phyloP scores from a whole-genome alignment of 345 rosid species.

The Balakata baccata region DNA sequence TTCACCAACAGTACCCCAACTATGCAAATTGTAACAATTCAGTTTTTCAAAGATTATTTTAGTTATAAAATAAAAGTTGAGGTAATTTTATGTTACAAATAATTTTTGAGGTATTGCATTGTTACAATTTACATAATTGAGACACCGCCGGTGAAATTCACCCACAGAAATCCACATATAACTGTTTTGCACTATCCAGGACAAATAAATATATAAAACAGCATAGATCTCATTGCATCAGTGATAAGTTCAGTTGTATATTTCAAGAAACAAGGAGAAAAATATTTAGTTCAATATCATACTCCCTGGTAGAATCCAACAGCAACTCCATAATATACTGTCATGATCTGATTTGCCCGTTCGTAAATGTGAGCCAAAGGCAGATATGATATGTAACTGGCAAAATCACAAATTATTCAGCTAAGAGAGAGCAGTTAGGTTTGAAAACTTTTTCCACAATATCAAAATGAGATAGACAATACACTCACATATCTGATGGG shows the following conservation, averaged over 20 bases:
- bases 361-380: constrained; percentile 97
- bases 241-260: not conserved
- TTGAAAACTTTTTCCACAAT: constrained; percentile 9
- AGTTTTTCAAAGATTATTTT: too few species aligned
- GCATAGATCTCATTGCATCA: not conserved
- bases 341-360: constrained; percentile 62
- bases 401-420: constrained; percentile 22
- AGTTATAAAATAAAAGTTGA: too few species aligned
- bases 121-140: too few species aligned
- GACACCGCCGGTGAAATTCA: too few species aligned
- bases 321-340: constrained; percentile 68
- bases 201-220: not conserved
- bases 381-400: constrained; percentile 90
- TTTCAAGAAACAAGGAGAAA: not conserved
- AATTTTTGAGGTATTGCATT: too few species aligned
- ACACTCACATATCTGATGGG: constrained; percentile 86
- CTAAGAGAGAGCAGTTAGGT: constrained; percentile 10
- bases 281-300: constrained; percentile 26
- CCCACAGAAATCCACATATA: not conserved
- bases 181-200: not conserved
- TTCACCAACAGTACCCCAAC: too few species aligned
- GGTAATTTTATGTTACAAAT: too few species aligned
- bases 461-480: constrained; percentile 4
- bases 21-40: too few species aligned
- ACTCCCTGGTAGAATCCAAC: constrained; percentile 99